Evolutionary conservation across 345 rosid genomes (phyloP).

Genomic region (Sisymbrium altissimum): DNA sequence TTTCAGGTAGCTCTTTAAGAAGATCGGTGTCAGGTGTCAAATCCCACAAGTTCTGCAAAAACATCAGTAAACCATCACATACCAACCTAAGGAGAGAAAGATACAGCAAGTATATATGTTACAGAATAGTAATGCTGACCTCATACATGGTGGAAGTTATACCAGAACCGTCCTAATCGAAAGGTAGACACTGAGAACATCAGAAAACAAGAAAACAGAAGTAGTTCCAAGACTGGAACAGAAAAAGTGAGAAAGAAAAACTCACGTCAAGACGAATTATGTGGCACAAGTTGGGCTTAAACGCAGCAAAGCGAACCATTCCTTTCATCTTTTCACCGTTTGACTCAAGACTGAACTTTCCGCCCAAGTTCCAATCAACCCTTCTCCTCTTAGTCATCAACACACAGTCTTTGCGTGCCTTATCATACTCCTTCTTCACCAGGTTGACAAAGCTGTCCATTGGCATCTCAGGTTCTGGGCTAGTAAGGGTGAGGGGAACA

Average conservation of each 20-base stretch:
- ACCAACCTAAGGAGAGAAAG: conserved; percentile 8
- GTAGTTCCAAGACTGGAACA: not conserved
- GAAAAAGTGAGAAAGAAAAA: not conserved
- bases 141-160: conserved; percentile 37
- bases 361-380: conserved; percentile 39
- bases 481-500: conserved; percentile 28
- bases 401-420: conserved; percentile 5
- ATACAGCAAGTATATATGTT: not conserved
- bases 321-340: conserved; percentile 23
- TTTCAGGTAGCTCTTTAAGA: conserved; percentile 57
- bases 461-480: conserved; percentile 31
- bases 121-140: conserved; percentile 31
- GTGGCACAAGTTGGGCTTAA: conserved; percentile 42
- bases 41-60: conserved; percentile 79
- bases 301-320: conserved; percentile 32
- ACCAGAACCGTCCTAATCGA: conserved; percentile 58
- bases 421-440: conserved; percentile 35
- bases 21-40: conserved; percentile 67
- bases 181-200: not conserved
- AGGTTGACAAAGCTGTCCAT: conserved; percentile 34
- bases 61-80: conserved; percentile 25
- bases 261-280: conserved; percentile 48
- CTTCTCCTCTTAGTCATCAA: not conserved
- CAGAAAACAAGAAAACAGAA: not conserved
- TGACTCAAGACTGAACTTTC: conserved; percentile 23